Evolutionary conservation across 352 stramenopile species (phyloP).

Genomic region (Phytophthora quininea): DNA sequence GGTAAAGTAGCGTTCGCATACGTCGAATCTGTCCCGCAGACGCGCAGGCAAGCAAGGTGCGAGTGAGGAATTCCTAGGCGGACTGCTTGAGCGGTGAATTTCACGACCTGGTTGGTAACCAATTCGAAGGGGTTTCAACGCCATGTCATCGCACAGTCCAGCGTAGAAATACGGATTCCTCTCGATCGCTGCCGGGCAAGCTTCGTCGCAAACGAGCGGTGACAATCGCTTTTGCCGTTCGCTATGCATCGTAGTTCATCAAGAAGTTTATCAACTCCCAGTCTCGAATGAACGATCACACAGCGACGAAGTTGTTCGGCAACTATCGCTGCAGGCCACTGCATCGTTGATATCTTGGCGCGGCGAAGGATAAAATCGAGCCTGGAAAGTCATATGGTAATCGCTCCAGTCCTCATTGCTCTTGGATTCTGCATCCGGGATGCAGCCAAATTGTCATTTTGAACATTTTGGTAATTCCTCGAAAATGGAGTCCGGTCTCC

Average conservation of each 20-base stretch:
- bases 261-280: constrained; percentile 58
- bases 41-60: too few relatives aligned
- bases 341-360: constrained; percentile 73
- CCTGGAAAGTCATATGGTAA: constrained; percentile 77
- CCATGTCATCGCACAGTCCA: constrained; percentile 52
- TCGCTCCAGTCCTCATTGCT: too few relatives aligned
- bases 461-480: not conserved
- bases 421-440: too few relatives aligned
- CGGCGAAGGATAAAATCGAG: constrained; percentile 62
- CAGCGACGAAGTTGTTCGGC: constrained; percentile 44
- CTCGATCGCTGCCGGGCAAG: constrained; percentile 46
- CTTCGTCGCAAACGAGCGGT: constrained; percentile 50
- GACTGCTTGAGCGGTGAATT: constrained; percentile 56
- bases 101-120: constrained; percentile 46
- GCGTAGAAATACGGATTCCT: constrained; percentile 71
- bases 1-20: too few relatives aligned
- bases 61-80: constrained; percentile 5
- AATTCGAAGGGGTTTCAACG: constrained; percentile 52
- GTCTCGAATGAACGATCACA: constrained; percentile 41
- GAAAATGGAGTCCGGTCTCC: not conserved
- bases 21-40: too few relatives aligned
- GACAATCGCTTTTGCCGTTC: constrained; percentile 60
- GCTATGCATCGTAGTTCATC: constrained; percentile 49
- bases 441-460: not conserved
- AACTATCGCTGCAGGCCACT: constrained; percentile 53